Base-by-base conservation (phyloP, 208 protist species). In the Trypanosoma congolense region DNA sequence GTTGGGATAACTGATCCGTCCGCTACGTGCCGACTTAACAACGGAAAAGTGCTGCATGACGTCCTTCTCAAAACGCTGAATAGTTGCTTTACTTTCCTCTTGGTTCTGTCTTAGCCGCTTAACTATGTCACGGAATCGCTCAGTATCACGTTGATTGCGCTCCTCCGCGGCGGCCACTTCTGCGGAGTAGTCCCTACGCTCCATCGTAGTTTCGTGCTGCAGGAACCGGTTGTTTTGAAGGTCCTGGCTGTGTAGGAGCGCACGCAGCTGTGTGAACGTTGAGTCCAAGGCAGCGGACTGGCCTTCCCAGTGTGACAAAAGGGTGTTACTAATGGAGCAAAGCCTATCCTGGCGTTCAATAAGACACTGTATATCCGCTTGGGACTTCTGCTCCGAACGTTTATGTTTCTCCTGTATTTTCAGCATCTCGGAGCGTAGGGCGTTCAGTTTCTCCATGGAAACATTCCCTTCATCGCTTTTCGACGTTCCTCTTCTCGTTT, bases 101-200 rank as follows among this genome's bases (percentile, higher is more conserved):
- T 80, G 66, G 16, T 48, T 64, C 38, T 65, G 56, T 28, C 44
- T 58, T 40, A 73, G 65, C 55, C 75, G 77, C n/a, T 69, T 63
- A 4, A 82, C 56, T 35, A 89, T 78, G 33, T 83, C 75, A 0
- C 65, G 43, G 14, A 89, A 62, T 40, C 55, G 52, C 35, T 71
- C 58, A 3, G 66, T 65, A 57, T 89, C 70, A n/a, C 69, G 72
- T 31, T 42, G 61, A 52, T 80, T 73, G 57, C 78, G 77, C 56
- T 87, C 80, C 25, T 84, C 75, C 29, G 85, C 63, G 26, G 76
- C 70, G 53, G 78, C 64, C n/a, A 89, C 42, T 36, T 82, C 75
- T 40, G 77, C 60, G n/a, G 71, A 71, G 50, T 81, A 80, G 66
- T 89, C 67, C 3, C 61, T 65, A 8, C 68, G 70, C 57, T 86